phyloP scores from a whole-genome alignment of 176 grass and related monocot species.

The Themeda triandra region DNA sequence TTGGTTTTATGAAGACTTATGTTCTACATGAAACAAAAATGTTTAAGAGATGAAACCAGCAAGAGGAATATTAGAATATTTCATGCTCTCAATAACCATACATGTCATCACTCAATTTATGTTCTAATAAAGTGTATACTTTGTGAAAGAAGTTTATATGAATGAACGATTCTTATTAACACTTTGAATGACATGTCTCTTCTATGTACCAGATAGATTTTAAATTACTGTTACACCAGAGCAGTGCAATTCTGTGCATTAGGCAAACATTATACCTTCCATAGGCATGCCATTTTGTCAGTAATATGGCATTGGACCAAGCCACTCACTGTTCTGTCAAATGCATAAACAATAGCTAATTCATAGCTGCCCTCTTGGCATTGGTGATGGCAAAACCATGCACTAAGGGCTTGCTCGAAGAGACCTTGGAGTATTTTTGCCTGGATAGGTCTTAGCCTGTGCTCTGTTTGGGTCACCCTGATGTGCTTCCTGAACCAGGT shows the following conservation, averaged over 20 bases:
- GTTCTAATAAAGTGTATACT: neutral
- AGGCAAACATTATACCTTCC: too few species aligned
- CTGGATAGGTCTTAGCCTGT: neutral
- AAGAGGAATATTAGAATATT: neutral
- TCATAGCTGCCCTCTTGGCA: neutral
- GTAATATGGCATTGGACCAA: neutral
- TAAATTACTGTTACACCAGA: neutral
- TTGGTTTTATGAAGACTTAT: slow-evolving; percentile 15
- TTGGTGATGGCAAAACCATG: neutral
- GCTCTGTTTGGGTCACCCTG: neutral
- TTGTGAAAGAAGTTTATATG: neutral
- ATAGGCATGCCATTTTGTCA: too few species aligned
- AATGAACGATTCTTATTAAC: neutral
- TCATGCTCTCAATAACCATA: neutral
- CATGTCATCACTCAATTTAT: neutral
- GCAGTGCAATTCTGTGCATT: too few species aligned
- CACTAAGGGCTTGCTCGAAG: neutral
- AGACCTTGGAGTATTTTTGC: neutral
- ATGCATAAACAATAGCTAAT: neutral
- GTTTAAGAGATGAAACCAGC: too few species aligned
- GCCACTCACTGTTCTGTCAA: neutral
- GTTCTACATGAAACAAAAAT: too few species aligned
- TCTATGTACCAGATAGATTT: neutral
- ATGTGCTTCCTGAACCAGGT: neutral
- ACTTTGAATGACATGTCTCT: neutral